Percentiles rank a stretch among this genome's conserved stretches.
These are phyloP conservation scores for Henckelia pumila DNA, from an alignment of 257 asterid species.

Conservation along the genomic window DNA sequence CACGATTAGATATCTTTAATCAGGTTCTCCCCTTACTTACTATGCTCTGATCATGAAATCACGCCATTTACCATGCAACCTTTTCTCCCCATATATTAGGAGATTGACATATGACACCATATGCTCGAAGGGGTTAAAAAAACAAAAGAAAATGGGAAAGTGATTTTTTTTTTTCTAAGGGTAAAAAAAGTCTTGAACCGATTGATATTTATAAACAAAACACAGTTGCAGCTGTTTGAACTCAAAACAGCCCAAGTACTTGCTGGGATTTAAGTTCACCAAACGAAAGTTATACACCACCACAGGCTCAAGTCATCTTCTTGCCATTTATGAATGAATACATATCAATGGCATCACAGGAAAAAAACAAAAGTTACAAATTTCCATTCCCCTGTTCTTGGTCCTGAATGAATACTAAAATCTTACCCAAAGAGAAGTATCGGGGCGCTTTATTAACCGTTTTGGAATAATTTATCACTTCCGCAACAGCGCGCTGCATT, in stretches of 20 bases:
- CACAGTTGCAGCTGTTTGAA: not conserved
- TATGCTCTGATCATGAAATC: no score
- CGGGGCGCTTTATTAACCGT: conserved; percentile 43
- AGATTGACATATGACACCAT: no score
- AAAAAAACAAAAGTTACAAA: conserved; percentile 21
- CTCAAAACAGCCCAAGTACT: conserved; percentile 9
- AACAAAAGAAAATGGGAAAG: no score
- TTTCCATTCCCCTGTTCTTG: conserved; percentile 16
- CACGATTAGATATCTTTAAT: no score
- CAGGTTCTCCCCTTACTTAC: no score
- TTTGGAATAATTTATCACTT: conserved; percentile 40
- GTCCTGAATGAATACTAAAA: conserved; percentile 27
- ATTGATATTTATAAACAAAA: no score
- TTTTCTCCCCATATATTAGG: no score
- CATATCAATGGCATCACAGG: conserved; percentile 36
- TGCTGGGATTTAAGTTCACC: conserved; percentile 25
- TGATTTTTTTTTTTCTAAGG: no score
- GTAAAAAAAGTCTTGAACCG: no score
- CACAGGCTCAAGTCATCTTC: conserved; percentile 28
- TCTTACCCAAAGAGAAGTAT: conserved; percentile 18
- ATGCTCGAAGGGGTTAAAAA: no score
- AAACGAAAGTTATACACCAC: conserved; percentile 32
- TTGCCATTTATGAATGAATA: conserved; percentile 66
- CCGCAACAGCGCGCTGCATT: conserved; percentile 70
- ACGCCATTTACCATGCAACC: no score